Percentiles rank a stretch among this genome's conserved stretches.
Evolutionary conservation across 768 basidiomycete genomes (phyloP).

Genomic region (Floccularia luteovirens): DNA sequence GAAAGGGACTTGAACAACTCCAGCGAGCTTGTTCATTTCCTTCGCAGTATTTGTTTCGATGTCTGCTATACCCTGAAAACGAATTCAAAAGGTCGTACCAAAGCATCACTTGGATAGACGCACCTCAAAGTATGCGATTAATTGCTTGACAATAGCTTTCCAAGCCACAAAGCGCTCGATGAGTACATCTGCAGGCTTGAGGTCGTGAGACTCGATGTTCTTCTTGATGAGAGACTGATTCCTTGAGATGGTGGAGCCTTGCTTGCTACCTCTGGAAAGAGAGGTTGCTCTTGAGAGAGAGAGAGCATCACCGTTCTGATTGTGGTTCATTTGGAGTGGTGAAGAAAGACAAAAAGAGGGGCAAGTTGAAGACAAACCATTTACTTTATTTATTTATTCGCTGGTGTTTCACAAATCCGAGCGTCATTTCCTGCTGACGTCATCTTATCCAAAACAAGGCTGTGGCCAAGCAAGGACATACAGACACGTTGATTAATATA

Average conservation of each 20-base stretch:
- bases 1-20: constrained; percentile 97
- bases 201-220: constrained; percentile 84
- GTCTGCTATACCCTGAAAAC: constrained; percentile 49
- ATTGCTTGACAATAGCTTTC: constrained; percentile 96
- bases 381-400: background rate
- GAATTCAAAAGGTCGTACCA: background rate
- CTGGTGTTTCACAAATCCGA: too few relatives aligned
- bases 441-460: background rate
- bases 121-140: constrained; percentile 85
- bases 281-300: constrained; percentile 19
- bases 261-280: constrained; percentile 67
- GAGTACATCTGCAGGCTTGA: constrained; percentile 90
- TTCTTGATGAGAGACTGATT: constrained; percentile 90
- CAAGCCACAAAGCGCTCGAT: constrained; percentile 92
- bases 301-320: background rate
- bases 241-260: constrained; percentile 68
- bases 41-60: constrained; percentile 93
- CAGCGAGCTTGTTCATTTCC: constrained; percentile 89
- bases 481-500: background rate
- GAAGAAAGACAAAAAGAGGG: background rate
- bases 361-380: background rate
- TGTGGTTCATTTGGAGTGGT: background rate
- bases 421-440: too few relatives aligned
- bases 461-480: background rate
- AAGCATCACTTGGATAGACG: constrained; percentile 3